These are phyloP conservation scores for Oenanthe javanica DNA, from an alignment of 140 eudicot genomes.

Conservation along the genomic window DNA sequence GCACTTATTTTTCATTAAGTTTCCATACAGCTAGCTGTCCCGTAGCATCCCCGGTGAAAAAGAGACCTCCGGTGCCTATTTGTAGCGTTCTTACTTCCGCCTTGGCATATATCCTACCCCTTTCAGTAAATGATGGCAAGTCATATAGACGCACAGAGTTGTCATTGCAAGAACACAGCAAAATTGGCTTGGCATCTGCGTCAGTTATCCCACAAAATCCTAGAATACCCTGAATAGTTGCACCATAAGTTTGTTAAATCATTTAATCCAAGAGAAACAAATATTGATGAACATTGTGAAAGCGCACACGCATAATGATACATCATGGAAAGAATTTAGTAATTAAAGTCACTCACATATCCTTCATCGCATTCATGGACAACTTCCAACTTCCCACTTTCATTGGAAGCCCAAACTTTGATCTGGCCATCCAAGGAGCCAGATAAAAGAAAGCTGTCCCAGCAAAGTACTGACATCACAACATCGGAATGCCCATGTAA, in stretches of 20 bases:
- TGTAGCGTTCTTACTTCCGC: conserved; percentile 28
- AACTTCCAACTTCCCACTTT: conserved; percentile 43
- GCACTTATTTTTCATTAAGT: conserved; percentile 8
- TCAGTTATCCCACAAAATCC: conserved; percentile 53
- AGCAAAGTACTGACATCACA: conserved; percentile 55
- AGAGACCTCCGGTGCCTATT: conserved; percentile 40
- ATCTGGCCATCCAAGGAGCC: conserved; percentile 59
- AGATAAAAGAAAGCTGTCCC: conserved; percentile 55
- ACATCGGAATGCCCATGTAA: conserved; percentile 40
- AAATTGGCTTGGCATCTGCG: conserved; percentile 43
- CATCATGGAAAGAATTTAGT: neutral
- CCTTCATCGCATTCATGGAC: conserved; percentile 35
- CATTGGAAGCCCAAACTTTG: conserved; percentile 59
- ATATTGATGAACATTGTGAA: neutral
- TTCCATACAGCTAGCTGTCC: conserved; percentile 55
- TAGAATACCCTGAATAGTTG: conserved; percentile 34
- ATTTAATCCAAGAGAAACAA: neutral
- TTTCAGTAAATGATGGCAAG: conserved; percentile 59
- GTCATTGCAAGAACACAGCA: conserved; percentile 59
- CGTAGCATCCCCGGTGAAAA: conserved; percentile 62
- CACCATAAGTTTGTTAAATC: neutral
- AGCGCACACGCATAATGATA: neutral
- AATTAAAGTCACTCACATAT: conserved; percentile 36
- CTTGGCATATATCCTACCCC: conserved; percentile 50
- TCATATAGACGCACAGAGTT: conserved; percentile 53